phyloP scores from a whole-genome alignment of 345 rosid species.

The Salix viminalis region DNA sequence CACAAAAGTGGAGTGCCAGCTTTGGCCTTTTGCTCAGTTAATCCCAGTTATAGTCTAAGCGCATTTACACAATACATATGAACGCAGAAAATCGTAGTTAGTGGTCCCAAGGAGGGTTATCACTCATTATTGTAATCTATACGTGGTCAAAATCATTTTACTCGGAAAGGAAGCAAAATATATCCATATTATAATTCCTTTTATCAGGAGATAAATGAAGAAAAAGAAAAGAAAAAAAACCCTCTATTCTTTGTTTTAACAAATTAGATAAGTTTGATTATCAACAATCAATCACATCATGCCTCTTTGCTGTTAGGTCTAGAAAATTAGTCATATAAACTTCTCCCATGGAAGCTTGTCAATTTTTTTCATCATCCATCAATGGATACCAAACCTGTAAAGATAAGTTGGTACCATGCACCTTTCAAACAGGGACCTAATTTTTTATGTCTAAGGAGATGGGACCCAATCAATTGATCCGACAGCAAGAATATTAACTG shows the following conservation, averaged over 20 bases:
- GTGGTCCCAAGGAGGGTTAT: constrained; percentile 5
- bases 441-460: constrained; percentile 22
- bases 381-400: constrained; percentile 46
- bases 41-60: too few relatives aligned
- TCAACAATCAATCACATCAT: constrained; percentile 35
- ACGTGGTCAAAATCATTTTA: neutral
- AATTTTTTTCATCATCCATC: constrained; percentile 24
- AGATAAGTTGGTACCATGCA: constrained; percentile 30
- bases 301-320: constrained; percentile 38
- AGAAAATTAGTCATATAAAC: constrained; percentile 35
- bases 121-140: neutral
- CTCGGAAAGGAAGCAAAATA: neutral
- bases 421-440: constrained; percentile 18
- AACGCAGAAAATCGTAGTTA: neutral
- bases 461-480: constrained; percentile 46
- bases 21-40: too few relatives aligned
- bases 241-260: constrained; percentile 9
- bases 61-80: too few relatives aligned
- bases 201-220: neutral
- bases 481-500: constrained; percentile 16
- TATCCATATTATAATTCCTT: neutral
- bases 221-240: neutral
- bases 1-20: neutral
- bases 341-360: constrained; percentile 29
- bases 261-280: constrained; percentile 4